Conservation (phyloP, 1,284 basidiomycete genomes). For the Trichosporon sp. region DNA sequence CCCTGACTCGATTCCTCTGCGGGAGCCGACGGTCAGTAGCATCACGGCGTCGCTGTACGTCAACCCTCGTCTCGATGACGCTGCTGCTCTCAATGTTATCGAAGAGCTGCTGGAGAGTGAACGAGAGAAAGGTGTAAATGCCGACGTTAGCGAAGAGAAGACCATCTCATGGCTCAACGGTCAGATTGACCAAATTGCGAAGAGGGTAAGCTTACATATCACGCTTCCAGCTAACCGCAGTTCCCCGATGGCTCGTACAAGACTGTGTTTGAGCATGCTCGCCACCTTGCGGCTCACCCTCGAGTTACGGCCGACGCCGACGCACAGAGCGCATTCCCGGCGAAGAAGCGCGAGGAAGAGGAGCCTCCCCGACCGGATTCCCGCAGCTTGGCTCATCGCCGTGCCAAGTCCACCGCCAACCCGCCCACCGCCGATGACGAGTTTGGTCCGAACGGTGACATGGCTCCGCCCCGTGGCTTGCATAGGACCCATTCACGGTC, state of each 20-base stretch:
- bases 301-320: slow-evolving; percentile 28
- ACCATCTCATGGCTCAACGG: slow-evolving; percentile 38
- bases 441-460: not conserved
- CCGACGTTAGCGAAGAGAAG: slow-evolving; percentile 43
- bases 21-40: slow-evolving; percentile 51
- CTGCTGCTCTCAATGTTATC: slow-evolving; percentile 42
- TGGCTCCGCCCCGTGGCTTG: not conserved
- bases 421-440: not conserved
- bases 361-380: not conserved
- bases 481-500: slow-evolving; percentile 41
- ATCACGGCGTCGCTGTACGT: slow-evolving; percentile 54
- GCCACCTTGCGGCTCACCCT: slow-evolving; percentile 34
- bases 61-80: slow-evolving; percentile 50
- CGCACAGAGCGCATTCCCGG: slow-evolving; percentile 24
- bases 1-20: slow-evolving; percentile 45
- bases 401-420: slow-evolving; percentile 40
- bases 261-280: slow-evolving; percentile 39
- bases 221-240: slow-evolving; percentile 33
- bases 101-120: slow-evolving; percentile 54
- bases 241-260: slow-evolving; percentile 54
- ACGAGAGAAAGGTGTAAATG: slow-evolving; percentile 51
- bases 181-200: slow-evolving; percentile 43
- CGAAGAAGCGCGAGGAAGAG: not conserved
- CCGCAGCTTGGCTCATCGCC: slow-evolving; percentile 29
- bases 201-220: slow-evolving; percentile 36